Percentiles rank a stretch among this genome's conserved stretches.
phyloP scores from a whole-genome alignment of 164 flowering plant genomes.

The Tinospora cordifolia region DNA sequence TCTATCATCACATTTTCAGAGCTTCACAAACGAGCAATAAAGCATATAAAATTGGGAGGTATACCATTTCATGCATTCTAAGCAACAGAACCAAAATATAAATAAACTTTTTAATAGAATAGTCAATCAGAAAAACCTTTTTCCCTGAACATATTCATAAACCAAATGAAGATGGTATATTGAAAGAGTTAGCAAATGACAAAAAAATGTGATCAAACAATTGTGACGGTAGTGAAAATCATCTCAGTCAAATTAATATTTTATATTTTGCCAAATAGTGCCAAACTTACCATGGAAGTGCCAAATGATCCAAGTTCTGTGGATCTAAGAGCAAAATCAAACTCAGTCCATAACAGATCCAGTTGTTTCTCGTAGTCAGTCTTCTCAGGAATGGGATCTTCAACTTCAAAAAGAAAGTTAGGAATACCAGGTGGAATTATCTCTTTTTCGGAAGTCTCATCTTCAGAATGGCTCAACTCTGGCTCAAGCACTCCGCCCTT shows the following conservation, averaged over 20 bases:
- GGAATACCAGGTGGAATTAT: slow-evolving; percentile 17
- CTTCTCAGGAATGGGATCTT: slow-evolving; percentile 19
- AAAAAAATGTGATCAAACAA: neutral
- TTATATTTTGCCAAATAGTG: neutral
- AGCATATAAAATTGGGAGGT: no score
- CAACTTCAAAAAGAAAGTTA: slow-evolving; percentile 30
- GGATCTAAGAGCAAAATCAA: slow-evolving; percentile 29
- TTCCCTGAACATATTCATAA: no score
- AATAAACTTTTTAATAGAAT: neutral
- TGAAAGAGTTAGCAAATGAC: neutral
- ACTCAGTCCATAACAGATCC: slow-evolving; percentile 39
- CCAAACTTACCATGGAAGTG: slow-evolving; percentile 25
- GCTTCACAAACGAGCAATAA: no score
- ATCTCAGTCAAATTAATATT: neutral
- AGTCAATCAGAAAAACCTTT: no score
- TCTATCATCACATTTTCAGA: no score
- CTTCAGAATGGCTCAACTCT: slow-evolving; percentile 9
- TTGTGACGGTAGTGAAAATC: neutral
- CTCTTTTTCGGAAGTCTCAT: slow-evolving; percentile 5
- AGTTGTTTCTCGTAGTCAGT: slow-evolving; percentile 34
- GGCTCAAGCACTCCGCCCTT: slow-evolving; percentile 14
- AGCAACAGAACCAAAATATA: neutral
- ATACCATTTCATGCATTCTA: neutral
- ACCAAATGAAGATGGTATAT: no score
- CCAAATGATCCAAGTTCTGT: slow-evolving; percentile 22